Evolutionary conservation across 352 stramenopile species (phyloP).

Genomic region (Phytophthora syringae): DNA sequence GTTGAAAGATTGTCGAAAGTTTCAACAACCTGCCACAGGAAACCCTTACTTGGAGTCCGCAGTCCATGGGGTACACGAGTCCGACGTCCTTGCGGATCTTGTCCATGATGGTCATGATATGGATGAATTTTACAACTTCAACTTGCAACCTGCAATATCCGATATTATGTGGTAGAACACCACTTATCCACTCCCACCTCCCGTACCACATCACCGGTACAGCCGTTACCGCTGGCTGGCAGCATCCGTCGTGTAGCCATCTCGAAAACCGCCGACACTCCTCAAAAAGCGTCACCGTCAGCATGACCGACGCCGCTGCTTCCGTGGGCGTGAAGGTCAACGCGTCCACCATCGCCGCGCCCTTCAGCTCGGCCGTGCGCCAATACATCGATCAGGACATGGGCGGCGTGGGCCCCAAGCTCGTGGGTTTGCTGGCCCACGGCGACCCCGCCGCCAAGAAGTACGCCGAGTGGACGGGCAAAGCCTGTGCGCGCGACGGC

Average conservation of each 20-base stretch:
- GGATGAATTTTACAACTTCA: too few relatives aligned
- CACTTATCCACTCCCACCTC: too few relatives aligned
- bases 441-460: slow-evolving; percentile 94
- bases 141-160: background rate
- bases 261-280: background rate
- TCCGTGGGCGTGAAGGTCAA: slow-evolving; percentile 68
- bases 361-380: slow-evolving; percentile 87
- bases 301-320: slow-evolving; percentile 19
- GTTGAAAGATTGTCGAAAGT: too few relatives aligned
- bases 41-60: too few relatives aligned
- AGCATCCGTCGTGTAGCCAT: slow-evolving; percentile 11
- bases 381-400: slow-evolving; percentile 83
- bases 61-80: slow-evolving; percentile 44
- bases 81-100: slow-evolving; percentile 59
- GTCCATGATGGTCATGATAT: slow-evolving; percentile 66
- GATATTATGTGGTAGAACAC: background rate
- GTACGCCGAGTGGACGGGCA: slow-evolving; percentile 97
- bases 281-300: too few relatives aligned
- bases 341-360: slow-evolving; percentile 82
- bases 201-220: slow-evolving; percentile 10
- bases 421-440: slow-evolving; percentile 94
- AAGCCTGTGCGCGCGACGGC: slow-evolving; percentile 94
- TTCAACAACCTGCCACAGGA: too few relatives aligned
- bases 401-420: slow-evolving; percentile 80
- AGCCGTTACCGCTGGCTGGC: slow-evolving; percentile 16